These are phyloP conservation scores for Galerina sulciceps DNA, from an alignment of 768 basidiomycete genomes.

Conservation along the genomic window DNA sequence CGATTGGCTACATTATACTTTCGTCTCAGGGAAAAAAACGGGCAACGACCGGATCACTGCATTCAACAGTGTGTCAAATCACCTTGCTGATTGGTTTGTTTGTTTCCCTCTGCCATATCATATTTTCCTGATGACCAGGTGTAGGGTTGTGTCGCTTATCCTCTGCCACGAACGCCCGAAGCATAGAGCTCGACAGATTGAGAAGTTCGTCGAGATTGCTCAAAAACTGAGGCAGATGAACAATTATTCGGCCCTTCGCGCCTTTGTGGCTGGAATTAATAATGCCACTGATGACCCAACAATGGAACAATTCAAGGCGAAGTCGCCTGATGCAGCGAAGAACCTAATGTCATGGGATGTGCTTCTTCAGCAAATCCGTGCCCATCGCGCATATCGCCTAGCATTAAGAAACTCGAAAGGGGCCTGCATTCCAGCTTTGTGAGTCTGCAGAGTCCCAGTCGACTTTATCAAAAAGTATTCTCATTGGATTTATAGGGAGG, in stretches of 20 bases:
- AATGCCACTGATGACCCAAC: constrained; percentile 81
- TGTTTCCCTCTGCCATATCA: not conserved
- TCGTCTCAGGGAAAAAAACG: constrained; percentile 68
- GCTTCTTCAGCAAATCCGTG: constrained; percentile 78
- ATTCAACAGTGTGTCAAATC: constrained; percentile 80
- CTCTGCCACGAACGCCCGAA: constrained; percentile 83
- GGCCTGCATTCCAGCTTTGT: constrained; percentile 88
- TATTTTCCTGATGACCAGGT: not conserved
- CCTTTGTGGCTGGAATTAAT: constrained; percentile 93
- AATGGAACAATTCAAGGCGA: constrained; percentile 71
- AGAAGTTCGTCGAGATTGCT: constrained; percentile 88
- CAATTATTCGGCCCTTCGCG: constrained; percentile 93
- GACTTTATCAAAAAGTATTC: not conserved
- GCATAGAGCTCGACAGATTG: constrained; percentile 78
- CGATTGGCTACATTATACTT: constrained; percentile 84
- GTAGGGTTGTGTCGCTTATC: constrained; percentile 90
- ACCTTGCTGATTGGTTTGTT: constrained; percentile 80
- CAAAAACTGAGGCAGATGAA: constrained; percentile 79
- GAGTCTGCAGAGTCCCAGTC: constrained; percentile 21
- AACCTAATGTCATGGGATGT: constrained; percentile 83
- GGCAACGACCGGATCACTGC: constrained; percentile 71
- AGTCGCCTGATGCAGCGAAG: constrained; percentile 72
- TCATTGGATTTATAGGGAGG: constrained; percentile 61
- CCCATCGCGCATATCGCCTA: constrained; percentile 90
- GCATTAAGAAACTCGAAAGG: constrained; percentile 86